Conservation (phyloP, 805 yeast species). For the Gaillardinia entomophila region DNA sequence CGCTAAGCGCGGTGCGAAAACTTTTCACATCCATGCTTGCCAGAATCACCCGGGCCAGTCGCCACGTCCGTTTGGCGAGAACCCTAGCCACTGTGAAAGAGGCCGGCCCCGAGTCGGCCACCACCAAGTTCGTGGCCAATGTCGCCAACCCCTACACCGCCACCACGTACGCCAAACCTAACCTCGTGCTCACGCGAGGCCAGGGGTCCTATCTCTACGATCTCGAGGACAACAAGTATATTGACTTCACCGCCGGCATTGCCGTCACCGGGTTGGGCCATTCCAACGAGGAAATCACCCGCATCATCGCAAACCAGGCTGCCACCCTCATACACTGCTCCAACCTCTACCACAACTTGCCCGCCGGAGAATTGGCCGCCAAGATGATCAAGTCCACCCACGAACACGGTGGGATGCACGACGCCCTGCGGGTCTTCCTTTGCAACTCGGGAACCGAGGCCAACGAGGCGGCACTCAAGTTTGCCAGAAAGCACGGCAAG, state of each 20-base stretch:
- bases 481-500: slow-evolving; percentile 76
- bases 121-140: slow-evolving; percentile 38
- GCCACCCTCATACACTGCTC: slow-evolving; percentile 73
- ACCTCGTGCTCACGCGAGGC: slow-evolving; percentile 73
- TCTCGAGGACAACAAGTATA: slow-evolving; percentile 65
- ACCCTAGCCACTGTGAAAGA: too few species aligned
- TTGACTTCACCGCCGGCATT: slow-evolving; percentile 93
- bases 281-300: slow-evolving; percentile 65
- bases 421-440: slow-evolving; percentile 68
- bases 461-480: slow-evolving; percentile 54
- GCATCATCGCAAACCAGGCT: slow-evolving; percentile 69
- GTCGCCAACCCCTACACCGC: slow-evolving; percentile 52
- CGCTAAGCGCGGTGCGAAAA: slow-evolving; percentile 16
- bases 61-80: too few species aligned
- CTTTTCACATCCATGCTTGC: slow-evolving; percentile 4
- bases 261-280: slow-evolving; percentile 97
- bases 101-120: slow-evolving; percentile 3
- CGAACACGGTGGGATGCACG: slow-evolving; percentile 69
- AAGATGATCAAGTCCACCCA: slow-evolving; percentile 65
- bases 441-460: slow-evolving; percentile 60
- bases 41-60: neutral
- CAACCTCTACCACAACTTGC: slow-evolving; percentile 77
- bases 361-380: slow-evolving; percentile 75
- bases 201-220: slow-evolving; percentile 79
- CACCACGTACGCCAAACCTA: slow-evolving; percentile 77